These are phyloP conservation scores for Colletotrichum salicis DNA, from an alignment of 2,329 filamentous ascomycete genomes.

Conservation along the genomic window DNA sequence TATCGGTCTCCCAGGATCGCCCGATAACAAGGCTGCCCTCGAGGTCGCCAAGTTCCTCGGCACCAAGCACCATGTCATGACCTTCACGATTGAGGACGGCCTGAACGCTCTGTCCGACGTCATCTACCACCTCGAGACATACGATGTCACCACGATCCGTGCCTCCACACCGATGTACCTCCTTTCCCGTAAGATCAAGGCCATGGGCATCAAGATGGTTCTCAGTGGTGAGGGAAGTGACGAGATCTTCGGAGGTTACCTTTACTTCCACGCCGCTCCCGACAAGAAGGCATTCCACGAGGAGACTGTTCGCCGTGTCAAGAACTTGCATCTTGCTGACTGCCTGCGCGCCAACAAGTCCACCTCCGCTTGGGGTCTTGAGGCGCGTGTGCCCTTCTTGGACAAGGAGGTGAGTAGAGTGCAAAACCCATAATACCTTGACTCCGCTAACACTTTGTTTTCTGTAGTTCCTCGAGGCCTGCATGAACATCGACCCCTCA, in stretches of 20 bases:
- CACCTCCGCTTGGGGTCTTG: conserved; percentile 96
- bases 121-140: conserved; percentile 97
- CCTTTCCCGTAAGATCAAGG: conserved; percentile 98
- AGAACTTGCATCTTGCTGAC: conserved; percentile 96
- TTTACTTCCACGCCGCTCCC: conserved; percentile 97
- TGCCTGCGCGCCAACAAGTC: conserved; percentile 99
- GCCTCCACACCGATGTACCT: conserved; percentile 99
- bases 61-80: conserved; percentile 98
- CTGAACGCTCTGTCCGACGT: conserved; percentile 97
- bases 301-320: conserved; percentile 92
- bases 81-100: conserved; percentile 96
- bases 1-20: conserved; percentile 91
- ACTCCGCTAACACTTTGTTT: background rate
- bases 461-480: conserved; percentile 81
- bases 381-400: conserved; percentile 96
- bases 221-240: conserved; percentile 96
- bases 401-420: conserved; percentile 78
- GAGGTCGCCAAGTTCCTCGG: conserved; percentile 97
- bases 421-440: background rate
- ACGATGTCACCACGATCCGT: conserved; percentile 98
- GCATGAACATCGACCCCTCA: conserved; percentile 92
- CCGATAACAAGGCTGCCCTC: conserved; percentile 89
- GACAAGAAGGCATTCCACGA: conserved; percentile 93
- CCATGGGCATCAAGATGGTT: conserved; percentile 99
- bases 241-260: conserved; percentile 97